Conservation (phyloP, 106 monocot species). For the Iris macrosiphon region DNA sequence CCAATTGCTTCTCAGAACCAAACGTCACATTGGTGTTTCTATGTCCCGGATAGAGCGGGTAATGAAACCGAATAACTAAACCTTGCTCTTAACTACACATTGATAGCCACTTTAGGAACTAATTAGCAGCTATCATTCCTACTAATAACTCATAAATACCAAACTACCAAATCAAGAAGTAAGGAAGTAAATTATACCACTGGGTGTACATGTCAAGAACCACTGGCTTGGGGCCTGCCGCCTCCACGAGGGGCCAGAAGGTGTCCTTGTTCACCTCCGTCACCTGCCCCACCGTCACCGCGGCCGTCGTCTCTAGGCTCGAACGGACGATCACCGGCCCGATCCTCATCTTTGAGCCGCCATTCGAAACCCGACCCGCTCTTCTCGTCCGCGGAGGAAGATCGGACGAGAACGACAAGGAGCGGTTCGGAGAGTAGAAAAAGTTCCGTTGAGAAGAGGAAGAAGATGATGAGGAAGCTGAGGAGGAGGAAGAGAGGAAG, state of each 20-base stretch:
- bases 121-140: too few relatives aligned
- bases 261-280: constrained; percentile 68
- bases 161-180: too few relatives aligned
- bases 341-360: too few relatives aligned
- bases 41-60: too few relatives aligned
- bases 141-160: too few relatives aligned
- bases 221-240: constrained; percentile 41
- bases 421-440: not conserved
- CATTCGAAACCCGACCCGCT: not conserved
- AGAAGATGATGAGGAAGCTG: not conserved
- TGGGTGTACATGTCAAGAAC: constrained; percentile 82
- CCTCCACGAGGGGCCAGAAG: constrained; percentile 68
- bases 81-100: too few relatives aligned
- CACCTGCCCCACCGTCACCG: constrained; percentile 42
- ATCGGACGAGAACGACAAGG: too few relatives aligned
- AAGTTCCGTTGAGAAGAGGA: not conserved
- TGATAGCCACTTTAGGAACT: too few relatives aligned
- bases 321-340: constrained; percentile 11
- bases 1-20: too few relatives aligned
- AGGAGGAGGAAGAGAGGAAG: not conserved
- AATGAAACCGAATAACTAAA: too few relatives aligned
- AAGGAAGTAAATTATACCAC: constrained; percentile 26
- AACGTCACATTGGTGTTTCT: too few relatives aligned
- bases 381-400: not conserved
- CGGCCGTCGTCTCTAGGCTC: constrained; percentile 31